These are phyloP conservation scores for Aureobasidium sp. DNA, from an alignment of 2,329 filamentous ascomycete species.

Conservation along the genomic window DNA sequence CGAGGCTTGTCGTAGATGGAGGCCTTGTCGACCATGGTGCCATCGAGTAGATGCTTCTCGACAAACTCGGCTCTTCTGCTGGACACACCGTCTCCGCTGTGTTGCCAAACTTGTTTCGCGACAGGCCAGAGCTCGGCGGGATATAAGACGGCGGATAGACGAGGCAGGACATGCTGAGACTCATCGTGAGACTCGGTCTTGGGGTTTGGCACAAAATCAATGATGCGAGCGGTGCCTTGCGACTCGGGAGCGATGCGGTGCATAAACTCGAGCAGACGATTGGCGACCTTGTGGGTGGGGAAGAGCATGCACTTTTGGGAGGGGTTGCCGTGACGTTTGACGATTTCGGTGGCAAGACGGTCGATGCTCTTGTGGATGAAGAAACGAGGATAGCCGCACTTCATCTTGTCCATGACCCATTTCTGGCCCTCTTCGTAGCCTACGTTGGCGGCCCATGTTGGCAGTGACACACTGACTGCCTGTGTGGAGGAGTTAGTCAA, in stretches of 20 bases:
- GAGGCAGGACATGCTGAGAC: conserved; percentile 38
- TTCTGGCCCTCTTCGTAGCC: conserved; percentile 88
- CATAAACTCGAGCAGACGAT: conserved; percentile 69
- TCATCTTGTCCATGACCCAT: conserved; percentile 80
- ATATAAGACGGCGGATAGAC: conserved; percentile 57
- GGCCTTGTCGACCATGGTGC: conserved; percentile 51
- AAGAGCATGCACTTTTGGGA: conserved; percentile 69
- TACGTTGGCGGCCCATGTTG: conserved; percentile 85
- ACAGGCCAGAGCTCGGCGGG: conserved; percentile 58
- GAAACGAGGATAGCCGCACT: conserved; percentile 89
- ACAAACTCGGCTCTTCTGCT: conserved; percentile 90
- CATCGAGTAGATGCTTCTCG: conserved; percentile 64
- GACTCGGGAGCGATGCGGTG: conserved; percentile 49
- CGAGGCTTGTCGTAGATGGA: conserved; percentile 33
- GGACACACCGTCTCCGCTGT: conserved; percentile 86
- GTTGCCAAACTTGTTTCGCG: conserved; percentile 97
- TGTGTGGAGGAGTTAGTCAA: conserved; percentile 33
- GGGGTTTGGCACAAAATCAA: conserved; percentile 59
- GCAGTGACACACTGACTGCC: conserved; percentile 94
- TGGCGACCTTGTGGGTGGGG: conserved; percentile 63
- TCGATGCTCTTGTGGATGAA: conserved; percentile 83
- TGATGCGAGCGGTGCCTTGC: conserved; percentile 43
- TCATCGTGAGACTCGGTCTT: conserved; percentile 45
- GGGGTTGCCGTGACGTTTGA: conserved; percentile 54
- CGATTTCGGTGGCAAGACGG: conserved; percentile 62